phyloP scores from a whole-genome alignment of 2,329 filamentous ascomycete species.

The Botryotinia calthae region DNA sequence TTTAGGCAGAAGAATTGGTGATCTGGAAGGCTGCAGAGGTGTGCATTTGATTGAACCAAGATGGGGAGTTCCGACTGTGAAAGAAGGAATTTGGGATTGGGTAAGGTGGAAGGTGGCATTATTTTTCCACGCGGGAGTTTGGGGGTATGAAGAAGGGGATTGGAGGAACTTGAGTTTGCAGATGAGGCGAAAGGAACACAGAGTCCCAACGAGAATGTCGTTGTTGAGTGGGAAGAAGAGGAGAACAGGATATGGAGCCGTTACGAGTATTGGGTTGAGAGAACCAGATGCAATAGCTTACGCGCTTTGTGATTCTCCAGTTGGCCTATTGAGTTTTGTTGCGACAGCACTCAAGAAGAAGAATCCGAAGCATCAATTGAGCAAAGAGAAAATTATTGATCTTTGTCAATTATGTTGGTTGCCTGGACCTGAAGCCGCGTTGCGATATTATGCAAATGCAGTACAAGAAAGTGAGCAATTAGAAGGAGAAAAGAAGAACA shows the following conservation, averaged over 20 bases:
- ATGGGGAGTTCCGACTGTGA: constrained; percentile 48
- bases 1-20: constrained; percentile 49
- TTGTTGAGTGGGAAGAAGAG: constrained; percentile 16
- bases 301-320: constrained; percentile 60
- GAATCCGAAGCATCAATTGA: constrained; percentile 44
- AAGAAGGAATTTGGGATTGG: constrained; percentile 48
- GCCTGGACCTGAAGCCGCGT: constrained; percentile 59
- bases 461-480: constrained; percentile 26
- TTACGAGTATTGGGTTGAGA: constrained; percentile 28
- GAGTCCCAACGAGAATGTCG: constrained; percentile 15
- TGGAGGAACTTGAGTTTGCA: constrained; percentile 43
- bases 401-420: constrained; percentile 63
- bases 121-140: constrained; percentile 47
- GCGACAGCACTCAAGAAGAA: constrained; percentile 47
- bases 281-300: constrained; percentile 50
- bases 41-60: constrained; percentile 60
- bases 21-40: constrained; percentile 54
- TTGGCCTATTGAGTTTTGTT: constrained; percentile 55
- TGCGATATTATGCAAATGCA: constrained; percentile 52
- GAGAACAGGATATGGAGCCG: constrained; percentile 20
- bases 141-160: constrained; percentile 56
- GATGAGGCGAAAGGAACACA: neutral
- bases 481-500: constrained; percentile 14
- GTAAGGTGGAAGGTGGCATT: constrained; percentile 56
- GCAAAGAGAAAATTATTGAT: constrained; percentile 55